phyloP scores from a whole-genome alignment of 192 early-diverging fungal species.

The Linnemannia exigua region DNA sequence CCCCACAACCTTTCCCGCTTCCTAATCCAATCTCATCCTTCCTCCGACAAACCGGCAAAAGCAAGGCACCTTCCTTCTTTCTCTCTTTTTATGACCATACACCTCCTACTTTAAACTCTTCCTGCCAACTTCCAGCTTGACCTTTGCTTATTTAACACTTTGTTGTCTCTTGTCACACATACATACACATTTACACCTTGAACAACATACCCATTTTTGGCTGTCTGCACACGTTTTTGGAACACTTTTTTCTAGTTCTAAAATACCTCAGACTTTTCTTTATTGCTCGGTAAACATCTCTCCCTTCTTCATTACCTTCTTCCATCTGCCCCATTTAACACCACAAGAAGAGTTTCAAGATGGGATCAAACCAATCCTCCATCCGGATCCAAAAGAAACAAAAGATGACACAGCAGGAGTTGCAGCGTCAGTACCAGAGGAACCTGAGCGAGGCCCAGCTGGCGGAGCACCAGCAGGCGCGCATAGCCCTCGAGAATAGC shows the following conservation, averaged over 20 bases:
- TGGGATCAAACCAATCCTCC: conserved; percentile 46
- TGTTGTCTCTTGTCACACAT: background rate
- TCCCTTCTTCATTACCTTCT: too few species aligned
- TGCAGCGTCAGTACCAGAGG: conserved; percentile 50
- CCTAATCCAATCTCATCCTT: background rate
- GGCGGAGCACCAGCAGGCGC: conserved; percentile 34
- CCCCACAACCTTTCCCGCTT: background rate
- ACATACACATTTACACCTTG: background rate
- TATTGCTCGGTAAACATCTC: too few species aligned
- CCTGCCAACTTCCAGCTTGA: background rate
- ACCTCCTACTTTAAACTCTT: background rate
- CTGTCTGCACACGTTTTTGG: background rate
- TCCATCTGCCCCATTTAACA: background rate
- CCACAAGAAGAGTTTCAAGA: background rate
- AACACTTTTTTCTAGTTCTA: background rate
- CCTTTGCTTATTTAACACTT: background rate
- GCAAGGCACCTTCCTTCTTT: background rate
- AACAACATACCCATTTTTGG: conserved; percentile 2
- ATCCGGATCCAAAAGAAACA: conserved; percentile 46
- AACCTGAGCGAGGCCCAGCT: conserved; percentile 56
- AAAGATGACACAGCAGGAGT: conserved; percentile 47
- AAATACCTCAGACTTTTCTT: background rate
- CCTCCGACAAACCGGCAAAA: background rate
- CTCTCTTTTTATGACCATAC: background rate
- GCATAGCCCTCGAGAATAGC: conserved; percentile 39